Evolutionary conservation across 768 basidiomycete species (phyloP).

Genomic region (Tylopilus vinaceipallidus): DNA sequence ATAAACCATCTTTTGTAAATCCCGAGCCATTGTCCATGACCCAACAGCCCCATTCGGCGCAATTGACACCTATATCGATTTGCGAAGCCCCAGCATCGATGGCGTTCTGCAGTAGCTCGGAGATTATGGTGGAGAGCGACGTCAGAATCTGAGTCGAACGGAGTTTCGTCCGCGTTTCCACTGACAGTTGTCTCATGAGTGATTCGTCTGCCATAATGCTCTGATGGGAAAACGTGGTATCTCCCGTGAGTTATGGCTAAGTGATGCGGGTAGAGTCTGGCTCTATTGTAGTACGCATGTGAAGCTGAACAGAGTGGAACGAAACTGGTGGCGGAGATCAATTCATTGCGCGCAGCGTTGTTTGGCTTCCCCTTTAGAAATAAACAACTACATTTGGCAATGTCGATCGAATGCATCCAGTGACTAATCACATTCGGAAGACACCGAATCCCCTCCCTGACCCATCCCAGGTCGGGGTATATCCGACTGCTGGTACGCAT

Average conservation of each 20-base stretch:
- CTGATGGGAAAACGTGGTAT: neutral
- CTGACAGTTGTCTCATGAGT: slow-evolving; percentile 45
- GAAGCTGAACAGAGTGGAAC: neutral
- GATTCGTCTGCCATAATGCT: slow-evolving; percentile 20
- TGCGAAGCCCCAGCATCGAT: slow-evolving; percentile 74
- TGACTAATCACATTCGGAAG: slow-evolving; percentile 74
- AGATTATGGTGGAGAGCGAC: slow-evolving; percentile 73
- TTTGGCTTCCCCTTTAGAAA: slow-evolving; percentile 23
- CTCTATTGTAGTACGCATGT: neutral
- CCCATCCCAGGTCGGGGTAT: slow-evolving; percentile 61
- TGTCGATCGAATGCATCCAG: slow-evolving; percentile 15
- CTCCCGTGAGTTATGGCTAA: neutral
- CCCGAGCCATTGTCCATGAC: slow-evolving; percentile 85
- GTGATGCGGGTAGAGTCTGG: neutral
- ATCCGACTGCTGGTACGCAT: slow-evolving; percentile 3
- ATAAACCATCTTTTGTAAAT: slow-evolving; percentile 60
- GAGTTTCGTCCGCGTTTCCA: slow-evolving; percentile 63
- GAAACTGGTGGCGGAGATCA: too few species aligned
- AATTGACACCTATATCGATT: slow-evolving; percentile 72
- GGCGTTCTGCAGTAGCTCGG: slow-evolving; percentile 87
- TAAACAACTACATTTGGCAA: slow-evolving; percentile 29
- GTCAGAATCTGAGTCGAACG: slow-evolving; percentile 86
- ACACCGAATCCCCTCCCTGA: slow-evolving; percentile 76
- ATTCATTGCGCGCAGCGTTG: slow-evolving; percentile 2
- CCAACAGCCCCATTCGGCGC: slow-evolving; percentile 78